phyloP scores from a whole-genome alignment of 208 protist species.

The Wallacemonas sp. region DNA sequence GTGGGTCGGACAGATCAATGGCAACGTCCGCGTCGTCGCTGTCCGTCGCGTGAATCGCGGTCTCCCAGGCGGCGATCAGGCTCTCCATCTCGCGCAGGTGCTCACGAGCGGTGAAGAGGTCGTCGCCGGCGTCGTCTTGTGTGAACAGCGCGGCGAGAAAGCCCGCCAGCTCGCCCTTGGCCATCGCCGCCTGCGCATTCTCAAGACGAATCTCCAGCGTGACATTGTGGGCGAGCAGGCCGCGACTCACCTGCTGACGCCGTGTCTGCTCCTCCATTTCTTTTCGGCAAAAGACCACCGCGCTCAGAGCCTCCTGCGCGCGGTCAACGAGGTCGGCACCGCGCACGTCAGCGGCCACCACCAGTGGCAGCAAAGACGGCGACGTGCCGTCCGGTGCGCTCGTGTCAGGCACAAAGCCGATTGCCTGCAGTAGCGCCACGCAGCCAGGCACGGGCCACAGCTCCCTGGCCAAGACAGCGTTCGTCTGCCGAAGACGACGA shows the following conservation, averaged over 20 bases:
- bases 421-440: conserved; percentile 37
- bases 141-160: conserved; percentile 52
- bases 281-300: not conserved
- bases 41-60: not conserved
- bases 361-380: no score
- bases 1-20: conserved; percentile 33
- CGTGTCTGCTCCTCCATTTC: conserved; percentile 21
- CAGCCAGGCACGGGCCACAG: conserved; percentile 52
- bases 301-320: not conserved
- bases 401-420: no score
- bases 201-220: conserved; percentile 64
- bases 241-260: conserved; percentile 17
- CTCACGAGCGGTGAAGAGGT: conserved; percentile 35
- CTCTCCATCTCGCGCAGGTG: conserved; percentile 23
- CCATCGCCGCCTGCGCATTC: conserved; percentile 29
- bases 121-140: conserved; percentile 65
- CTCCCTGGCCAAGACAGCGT: conserved; percentile 37
- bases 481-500: conserved; percentile 46
- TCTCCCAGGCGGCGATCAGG: conserved; percentile 9
- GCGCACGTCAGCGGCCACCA: not conserved
- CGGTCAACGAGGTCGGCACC: not conserved
- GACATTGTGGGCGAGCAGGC: conserved; percentile 5
- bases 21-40: conserved; percentile 1
- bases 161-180: conserved; percentile 28
- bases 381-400: no score